Base-by-base conservation (phyloP, 768 basidiomycete genomes). In the Boletus sensibilis region DNA sequence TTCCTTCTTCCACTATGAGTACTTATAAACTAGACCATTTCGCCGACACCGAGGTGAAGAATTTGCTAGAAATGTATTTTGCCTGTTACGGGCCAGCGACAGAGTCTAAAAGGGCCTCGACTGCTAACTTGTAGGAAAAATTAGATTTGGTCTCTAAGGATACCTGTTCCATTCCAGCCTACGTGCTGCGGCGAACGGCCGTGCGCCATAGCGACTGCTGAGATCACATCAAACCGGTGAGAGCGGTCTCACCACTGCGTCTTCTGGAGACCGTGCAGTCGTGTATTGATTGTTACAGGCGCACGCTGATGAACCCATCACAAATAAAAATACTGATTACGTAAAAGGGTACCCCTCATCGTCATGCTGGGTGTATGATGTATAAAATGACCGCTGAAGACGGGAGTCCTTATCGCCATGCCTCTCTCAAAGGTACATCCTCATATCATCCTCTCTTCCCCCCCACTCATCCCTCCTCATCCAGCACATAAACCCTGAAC, bases 401-500 rank as follows among this genome's bases (percentile, higher is more conserved):
- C 4, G 37, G 23, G 5, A 18, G n/a, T 37, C 53, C 12, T 44
- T 25, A 20, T 35, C 45, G 35, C 33, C 35, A 87, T 87, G 86
- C 72, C 82, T 53, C 83, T 87, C 62, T 82, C 84, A 53, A 87
- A 85, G 74, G 83, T 82, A 58, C 29, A 55, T 27, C 35, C 52
- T 47, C 23, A 38, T 4, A 31, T 33, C 43, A n/a, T 37, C 25
- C 6, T 21, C 49, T 31, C 56, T 53, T 31, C 13, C 49, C 25
- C 29, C n/a, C 38, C 5, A 3, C 42, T 59, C 33, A 51, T 52
- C 34, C 1, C 45, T 2, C 11, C 14, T 51, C 50, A 39, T 31
- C 27, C 59, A 88, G 86, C 86, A 85, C 61, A 75, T 92, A 64
- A 82, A 90, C 70, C 72, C 89, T 1, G 87, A 88, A 53, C 73